Base-by-base conservation (phyloP, 2,329 filamentous ascomycete genomes). In the Trichoderma sp. region DNA sequence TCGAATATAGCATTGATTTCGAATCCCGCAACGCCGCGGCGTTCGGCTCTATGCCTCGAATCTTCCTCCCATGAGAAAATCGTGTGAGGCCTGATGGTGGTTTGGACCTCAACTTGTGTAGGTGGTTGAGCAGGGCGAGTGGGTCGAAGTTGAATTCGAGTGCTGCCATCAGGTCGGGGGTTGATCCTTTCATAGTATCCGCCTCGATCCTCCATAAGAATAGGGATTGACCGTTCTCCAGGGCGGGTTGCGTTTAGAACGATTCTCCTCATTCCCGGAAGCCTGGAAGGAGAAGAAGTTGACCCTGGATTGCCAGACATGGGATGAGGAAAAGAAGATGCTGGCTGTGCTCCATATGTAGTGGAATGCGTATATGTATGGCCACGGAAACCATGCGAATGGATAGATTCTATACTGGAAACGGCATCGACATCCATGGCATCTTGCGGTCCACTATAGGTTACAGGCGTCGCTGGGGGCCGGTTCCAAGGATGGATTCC, bases 191-290 rank as follows among this genome's bases (percentile, higher is more conserved):
- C 79, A 69, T 73, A 78, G 64, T 80, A 79, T 17, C 78, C 77
- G 66, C 78, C 78, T 34, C 78, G 75, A 71, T 80, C 78, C 69
- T 80, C 78, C 79, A 81, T 81, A 70, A 80, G 64, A 56, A 80
- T 74, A 19, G 76, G 76, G 25, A 75, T 77, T n/a, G 72, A 72
- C 45, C 74, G 73, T 27, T 72, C 73, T 61, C 77, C 78, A 19
- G 73, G 73, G 54, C 76, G 73, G 64, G 73, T 70, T 59, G 72
- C 72, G 68, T 78, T 75, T 63, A 77, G 69, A 59, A 75, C 73
- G 25, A 77, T 76, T 53, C 74, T 75, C 67, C 72, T 74, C 54
- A 71, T 72, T 52, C 73, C 68, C 45, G 71, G 68, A 29, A 71
- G 69, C 32, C 65, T 69, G 22, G 70, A 66, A 27, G 67, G 65